phyloP scores from a whole-genome alignment of 495 filamentous ascomycete species.

The Tuber indicum region DNA sequence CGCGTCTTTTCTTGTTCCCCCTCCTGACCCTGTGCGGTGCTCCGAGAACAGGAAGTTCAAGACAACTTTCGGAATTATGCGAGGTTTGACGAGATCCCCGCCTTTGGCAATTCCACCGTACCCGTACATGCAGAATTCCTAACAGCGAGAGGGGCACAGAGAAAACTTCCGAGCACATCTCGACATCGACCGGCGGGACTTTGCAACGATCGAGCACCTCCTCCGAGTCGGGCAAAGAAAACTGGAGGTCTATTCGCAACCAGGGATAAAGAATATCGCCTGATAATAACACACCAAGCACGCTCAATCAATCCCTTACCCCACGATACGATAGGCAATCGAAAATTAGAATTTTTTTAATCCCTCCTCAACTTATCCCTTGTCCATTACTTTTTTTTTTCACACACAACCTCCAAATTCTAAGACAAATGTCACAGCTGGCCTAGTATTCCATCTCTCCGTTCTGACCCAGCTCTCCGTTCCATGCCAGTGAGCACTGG shows the following conservation, averaged over 20 bases:
- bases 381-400: neutral
- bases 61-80: slow-evolving; percentile 36
- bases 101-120: slow-evolving; percentile 42
- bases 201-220: slow-evolving; percentile 78
- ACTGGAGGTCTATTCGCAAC: slow-evolving; percentile 73
- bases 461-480: neutral
- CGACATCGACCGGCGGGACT: slow-evolving; percentile 75
- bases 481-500: neutral
- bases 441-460: neutral
- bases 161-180: slow-evolving; percentile 69
- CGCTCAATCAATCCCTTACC: neutral
- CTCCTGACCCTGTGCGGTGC: slow-evolving; percentile 12
- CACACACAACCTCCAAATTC: neutral
- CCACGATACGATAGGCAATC: neutral
- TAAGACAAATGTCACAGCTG: neutral
- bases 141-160: slow-evolving; percentile 45
- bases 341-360: neutral
- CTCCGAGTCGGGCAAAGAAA: slow-evolving; percentile 78
- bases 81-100: slow-evolving; percentile 44
- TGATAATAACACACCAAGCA: slow-evolving; percentile 8
- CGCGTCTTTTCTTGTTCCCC: slow-evolving; percentile 45
- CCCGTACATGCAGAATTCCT: slow-evolving; percentile 10
- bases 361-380: neutral
- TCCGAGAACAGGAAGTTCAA: slow-evolving; percentile 31
- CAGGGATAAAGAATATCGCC: slow-evolving; percentile 73